These are phyloP conservation scores for Ceratocystiopsis minuta DNA, from an alignment of 2,329 filamentous ascomycete genomes.

Conservation along the genomic window DNA sequence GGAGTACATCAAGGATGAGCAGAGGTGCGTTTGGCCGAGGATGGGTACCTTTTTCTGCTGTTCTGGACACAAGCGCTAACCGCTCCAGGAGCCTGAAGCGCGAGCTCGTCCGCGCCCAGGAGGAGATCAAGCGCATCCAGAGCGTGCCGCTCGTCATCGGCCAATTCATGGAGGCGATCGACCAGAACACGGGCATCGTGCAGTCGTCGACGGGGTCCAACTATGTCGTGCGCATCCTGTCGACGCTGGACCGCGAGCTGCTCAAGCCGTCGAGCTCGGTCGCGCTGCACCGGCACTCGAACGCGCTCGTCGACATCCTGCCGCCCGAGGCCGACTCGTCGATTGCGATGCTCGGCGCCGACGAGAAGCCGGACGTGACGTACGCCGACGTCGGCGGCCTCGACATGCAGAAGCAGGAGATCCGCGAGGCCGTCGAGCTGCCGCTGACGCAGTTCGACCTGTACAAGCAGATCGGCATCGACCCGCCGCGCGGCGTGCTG, in stretches of 20 bases:
- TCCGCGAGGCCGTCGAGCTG: constrained; percentile 90
- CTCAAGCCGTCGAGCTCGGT: constrained; percentile 97
- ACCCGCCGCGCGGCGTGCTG: constrained; percentile 87
- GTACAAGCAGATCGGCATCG: constrained; percentile 98
- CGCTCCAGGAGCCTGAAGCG: constrained; percentile 68
- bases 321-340: constrained; percentile 98
- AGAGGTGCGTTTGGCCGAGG: constrained; percentile 57
- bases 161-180: constrained; percentile 99
- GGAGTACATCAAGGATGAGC: constrained; percentile 99
- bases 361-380: constrained; percentile 96
- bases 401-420: constrained; percentile 99
- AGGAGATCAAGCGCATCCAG: constrained; percentile 99
- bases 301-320: constrained; percentile 93
- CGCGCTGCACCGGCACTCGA: constrained; percentile 92
- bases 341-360: constrained; percentile 89
- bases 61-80: no score
- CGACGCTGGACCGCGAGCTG: constrained; percentile 92
- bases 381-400: constrained; percentile 95
- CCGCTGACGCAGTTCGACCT: constrained; percentile 95
- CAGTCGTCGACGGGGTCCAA: constrained; percentile 97
- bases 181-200: constrained; percentile 97
- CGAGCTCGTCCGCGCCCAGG: constrained; percentile 89
- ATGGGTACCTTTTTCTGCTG: no score
- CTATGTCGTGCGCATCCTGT: constrained; percentile 96
- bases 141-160: constrained; percentile 95